Conservation (phyloP, 2,329 filamentous ascomycete species). For the Sclerotiophoma versabilis region DNA sequence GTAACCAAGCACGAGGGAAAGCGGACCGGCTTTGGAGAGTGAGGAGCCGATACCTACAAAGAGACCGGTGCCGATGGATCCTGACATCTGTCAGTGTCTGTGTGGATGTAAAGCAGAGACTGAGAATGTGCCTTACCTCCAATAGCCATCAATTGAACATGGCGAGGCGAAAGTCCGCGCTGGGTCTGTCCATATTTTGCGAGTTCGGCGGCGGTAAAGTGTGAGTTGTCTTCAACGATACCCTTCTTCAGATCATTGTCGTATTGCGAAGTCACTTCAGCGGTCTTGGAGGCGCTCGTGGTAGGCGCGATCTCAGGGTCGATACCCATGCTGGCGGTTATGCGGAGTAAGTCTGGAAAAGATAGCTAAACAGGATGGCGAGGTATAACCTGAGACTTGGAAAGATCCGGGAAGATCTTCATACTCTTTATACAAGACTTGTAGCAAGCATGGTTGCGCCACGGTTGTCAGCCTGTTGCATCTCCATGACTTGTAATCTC, state of each 20-base stretch:
- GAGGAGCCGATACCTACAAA: conserved; percentile 67
- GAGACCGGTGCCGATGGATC: conserved; percentile 73
- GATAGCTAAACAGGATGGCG: not conserved
- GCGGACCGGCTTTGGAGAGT: conserved; percentile 55
- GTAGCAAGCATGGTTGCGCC: not conserved
- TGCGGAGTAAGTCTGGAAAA: not conserved
- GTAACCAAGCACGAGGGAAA: conserved; percentile 74
- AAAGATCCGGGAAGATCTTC: not conserved
- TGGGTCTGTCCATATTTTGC: conserved; percentile 16
- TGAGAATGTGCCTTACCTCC: conserved; percentile 36
- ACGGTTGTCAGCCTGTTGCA: not conserved
- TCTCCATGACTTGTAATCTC: conserved; percentile 15
- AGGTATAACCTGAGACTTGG: conserved; percentile 2
- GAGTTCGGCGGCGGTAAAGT: conserved; percentile 17
- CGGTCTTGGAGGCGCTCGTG: not conserved
- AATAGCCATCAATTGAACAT: conserved; percentile 68
- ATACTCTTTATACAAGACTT: conserved; percentile 3
- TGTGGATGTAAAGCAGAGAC: not conserved
- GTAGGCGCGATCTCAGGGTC: conserved; percentile 13
- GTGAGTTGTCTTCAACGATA: conserved; percentile 7
- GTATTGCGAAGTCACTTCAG: conserved; percentile 7
- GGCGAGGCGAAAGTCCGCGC: conserved; percentile 57
- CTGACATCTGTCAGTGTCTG: conserved; percentile 48
- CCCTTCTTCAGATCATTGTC: conserved; percentile 11
- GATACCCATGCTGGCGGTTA: conserved; percentile 5